Evolutionary conservation across 805 yeast genomes (phyloP), one percentile per base, ranked within the genome.

Genomic region (Candida chauliodis): DNA sequence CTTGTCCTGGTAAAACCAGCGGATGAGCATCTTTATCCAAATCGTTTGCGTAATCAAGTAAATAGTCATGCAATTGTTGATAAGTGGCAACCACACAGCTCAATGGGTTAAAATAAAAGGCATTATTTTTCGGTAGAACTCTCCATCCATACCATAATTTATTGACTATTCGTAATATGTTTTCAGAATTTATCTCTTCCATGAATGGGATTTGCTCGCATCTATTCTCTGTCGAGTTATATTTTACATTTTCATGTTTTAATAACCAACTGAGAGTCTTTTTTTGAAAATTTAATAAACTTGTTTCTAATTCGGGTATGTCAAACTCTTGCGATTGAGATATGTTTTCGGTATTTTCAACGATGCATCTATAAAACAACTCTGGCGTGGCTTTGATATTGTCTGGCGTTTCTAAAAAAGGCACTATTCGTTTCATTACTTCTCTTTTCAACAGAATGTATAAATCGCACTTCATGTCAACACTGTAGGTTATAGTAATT

Each of bases 261-360:
- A 81, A 55, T 50, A 80, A 57, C 88, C 88, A 81, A 13, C 61
- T 55, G 1, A 81, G 66, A 2, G 84, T 69, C 30, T 67, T 71
- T 4, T 62, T 63, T 52, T 81, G 88, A 43, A 79, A 81, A 2
- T 59, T 58, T 18, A 75, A 50, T 6, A 76, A 54, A 10, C 59
- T 58, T 0, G 76, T 63, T 8, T 64, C 70, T 5, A 76, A 51
- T 26, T 69, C 75, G 0, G 74, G 70, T 2, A 72, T 59, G 15
- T 64, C 59, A 35, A 61, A 54, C 1, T 47, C 40, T 2, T 43
- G 44, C 9, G 15, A 18, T 13, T 19, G 15, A 13, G 39, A 25
- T 14, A 36, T 30, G 8, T 20, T 9, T 7, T 51, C 47, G 1
- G 84, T 76, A 37, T 66, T 55, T 10, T 69, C 63, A 0, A 81